These are phyloP conservation scores for Zoysia pacifica DNA, from an alignment of 176 grass and related monocot species.

Conservation along the genomic window DNA sequence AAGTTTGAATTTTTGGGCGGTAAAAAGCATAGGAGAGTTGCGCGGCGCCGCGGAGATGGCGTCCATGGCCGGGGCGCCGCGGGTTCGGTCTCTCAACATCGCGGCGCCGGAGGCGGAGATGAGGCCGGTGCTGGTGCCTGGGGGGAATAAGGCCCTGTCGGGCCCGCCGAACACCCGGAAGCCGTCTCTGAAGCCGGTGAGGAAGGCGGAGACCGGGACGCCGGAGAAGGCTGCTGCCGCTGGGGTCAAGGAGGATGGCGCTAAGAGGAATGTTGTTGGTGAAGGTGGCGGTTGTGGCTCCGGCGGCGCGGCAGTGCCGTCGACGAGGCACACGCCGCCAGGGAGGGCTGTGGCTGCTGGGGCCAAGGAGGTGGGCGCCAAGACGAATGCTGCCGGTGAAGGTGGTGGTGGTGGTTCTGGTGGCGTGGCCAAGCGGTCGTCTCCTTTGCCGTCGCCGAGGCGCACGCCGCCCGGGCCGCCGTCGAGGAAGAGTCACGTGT, in stretches of 20 bases:
- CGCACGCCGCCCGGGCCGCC: conserved; percentile 32
- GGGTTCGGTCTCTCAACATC: conserved; percentile 74
- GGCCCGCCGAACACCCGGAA: conserved; percentile 46
- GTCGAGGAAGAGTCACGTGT: conserved; percentile 52
- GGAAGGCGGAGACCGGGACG: conserved; percentile 36
- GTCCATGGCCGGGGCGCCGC: conserved; percentile 76
- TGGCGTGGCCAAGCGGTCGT: conserved; percentile 33
- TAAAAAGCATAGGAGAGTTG: conserved; percentile 38
- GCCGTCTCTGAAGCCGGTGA: conserved; percentile 54
- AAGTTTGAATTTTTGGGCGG: conserved; percentile 44
- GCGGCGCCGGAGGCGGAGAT: conserved; percentile 51
- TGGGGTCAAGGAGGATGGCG: conserved; percentile 25
- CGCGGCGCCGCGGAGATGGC: conserved; percentile 33
- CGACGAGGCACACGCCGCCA: conserved; percentile 15
- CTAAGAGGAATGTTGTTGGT: conserved; percentile 17
- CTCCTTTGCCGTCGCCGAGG: conserved; percentile 37
- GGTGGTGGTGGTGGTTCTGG: not conserved
- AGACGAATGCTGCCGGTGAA: conserved; percentile 16
- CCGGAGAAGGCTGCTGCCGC: conserved; percentile 1
- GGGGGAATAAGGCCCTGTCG: conserved; percentile 69
- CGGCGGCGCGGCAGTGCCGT: conserved; percentile 20
- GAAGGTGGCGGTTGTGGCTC: conserved; percentile 1
- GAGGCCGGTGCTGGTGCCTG: conserved; percentile 77
- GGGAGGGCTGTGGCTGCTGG: conserved; percentile 24
- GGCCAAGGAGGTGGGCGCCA: conserved; percentile 27